phyloP scores from a whole-genome alignment of 2,329 filamentous ascomycete genomes.

The Cephalotrichum gorgonifer region DNA sequence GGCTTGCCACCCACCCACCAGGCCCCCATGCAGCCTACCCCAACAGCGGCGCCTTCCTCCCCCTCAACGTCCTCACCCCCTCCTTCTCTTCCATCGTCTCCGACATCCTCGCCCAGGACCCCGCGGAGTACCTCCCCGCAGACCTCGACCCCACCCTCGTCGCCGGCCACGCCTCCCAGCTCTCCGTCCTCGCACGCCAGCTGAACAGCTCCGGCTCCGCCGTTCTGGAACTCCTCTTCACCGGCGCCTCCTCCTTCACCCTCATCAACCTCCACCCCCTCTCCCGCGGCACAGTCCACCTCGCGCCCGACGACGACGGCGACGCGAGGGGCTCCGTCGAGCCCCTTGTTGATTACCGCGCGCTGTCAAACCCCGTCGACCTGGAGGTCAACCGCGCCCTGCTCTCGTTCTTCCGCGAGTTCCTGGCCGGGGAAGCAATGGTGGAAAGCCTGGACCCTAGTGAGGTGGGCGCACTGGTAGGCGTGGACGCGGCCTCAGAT shows the following conservation, averaged over 20 bases:
- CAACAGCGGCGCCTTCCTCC: constrained; percentile 11
- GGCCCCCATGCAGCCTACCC: constrained; percentile 10
- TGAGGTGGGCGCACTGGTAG: constrained; percentile 20
- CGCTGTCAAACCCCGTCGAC: constrained; percentile 38
- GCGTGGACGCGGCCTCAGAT: constrained; percentile 14
- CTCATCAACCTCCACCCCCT: constrained; percentile 24
- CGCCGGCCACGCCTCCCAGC: constrained; percentile 12
- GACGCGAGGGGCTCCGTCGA: constrained; percentile 27
- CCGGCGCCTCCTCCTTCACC: constrained; percentile 6
- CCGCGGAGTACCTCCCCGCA: constrained; percentile 12
- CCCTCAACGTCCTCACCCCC: constrained; percentile 11
- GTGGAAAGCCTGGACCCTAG: constrained; percentile 19
- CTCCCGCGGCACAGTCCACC: constrained; percentile 44
- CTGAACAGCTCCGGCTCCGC: constrained; percentile 12
- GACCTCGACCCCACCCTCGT: constrained; percentile 8
- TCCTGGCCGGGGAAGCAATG: constrained; percentile 19
- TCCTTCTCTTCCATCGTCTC: constrained; percentile 10
- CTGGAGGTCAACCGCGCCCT: constrained; percentile 31
- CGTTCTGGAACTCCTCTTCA: constrained; percentile 13
- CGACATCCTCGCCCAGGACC: constrained; percentile 13
- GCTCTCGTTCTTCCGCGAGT: constrained; percentile 23
- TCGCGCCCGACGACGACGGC: constrained; percentile 25
- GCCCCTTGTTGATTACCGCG: constrained; percentile 34
- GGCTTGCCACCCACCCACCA: background rate
- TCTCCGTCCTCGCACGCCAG: constrained; percentile 8